phyloP scores from a whole-genome alignment of 148 eudicot genomes.

The Fagopyrum homotropicum region DNA sequence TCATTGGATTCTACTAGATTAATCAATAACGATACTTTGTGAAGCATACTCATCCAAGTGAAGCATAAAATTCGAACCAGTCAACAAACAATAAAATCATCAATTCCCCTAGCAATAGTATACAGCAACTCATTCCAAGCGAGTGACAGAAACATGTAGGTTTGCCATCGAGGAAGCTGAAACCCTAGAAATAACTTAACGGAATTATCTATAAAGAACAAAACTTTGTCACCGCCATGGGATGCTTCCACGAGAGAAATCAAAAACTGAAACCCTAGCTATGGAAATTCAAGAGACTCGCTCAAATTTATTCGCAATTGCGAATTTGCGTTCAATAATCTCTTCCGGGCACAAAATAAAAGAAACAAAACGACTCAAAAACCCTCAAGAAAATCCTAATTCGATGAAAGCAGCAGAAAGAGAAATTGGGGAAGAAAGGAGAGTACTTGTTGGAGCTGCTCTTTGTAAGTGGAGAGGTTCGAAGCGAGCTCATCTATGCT shows the following conservation, averaged over 20 bases:
- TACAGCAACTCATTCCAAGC: not conserved
- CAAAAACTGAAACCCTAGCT: not conserved
- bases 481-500: constrained; percentile 75
- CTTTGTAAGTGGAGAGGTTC: constrained; percentile 74
- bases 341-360: not conserved
- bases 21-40: too few species aligned
- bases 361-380: not conserved
- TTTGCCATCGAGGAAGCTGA: not conserved
- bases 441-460: constrained; percentile 76
- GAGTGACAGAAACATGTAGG: not conserved
- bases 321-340: not conserved
- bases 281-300: not conserved
- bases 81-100: not conserved
- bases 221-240: not conserved
- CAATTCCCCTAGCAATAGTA: not conserved
- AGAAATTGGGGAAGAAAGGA: not conserved
- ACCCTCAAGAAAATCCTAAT: not conserved
- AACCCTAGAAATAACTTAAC: constrained; percentile 1
- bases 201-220: not conserved
- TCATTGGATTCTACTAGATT: too few species aligned
- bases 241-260: not conserved
- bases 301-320: not conserved
- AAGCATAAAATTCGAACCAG: not conserved
- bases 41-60: not conserved
- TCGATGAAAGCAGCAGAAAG: not conserved